Evolutionary conservation across 75 land plant species (phyloP).

Genomic region (Sequoia sempervirens): DNA sequence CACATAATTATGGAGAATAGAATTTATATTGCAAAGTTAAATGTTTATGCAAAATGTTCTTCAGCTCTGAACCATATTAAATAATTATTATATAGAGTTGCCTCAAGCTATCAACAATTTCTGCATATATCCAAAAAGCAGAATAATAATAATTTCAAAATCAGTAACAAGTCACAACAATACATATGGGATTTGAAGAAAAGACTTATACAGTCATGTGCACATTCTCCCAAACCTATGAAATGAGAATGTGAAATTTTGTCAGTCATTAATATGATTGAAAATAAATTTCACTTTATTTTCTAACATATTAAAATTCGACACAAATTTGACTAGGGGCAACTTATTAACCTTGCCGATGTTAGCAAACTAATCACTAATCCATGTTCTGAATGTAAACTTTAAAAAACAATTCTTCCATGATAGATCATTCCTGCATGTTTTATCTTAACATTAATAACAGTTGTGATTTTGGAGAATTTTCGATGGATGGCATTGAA

Average conservation of each 20-base stretch:
- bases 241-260: too few relatives aligned
- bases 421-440: background rate
- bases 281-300: background rate
- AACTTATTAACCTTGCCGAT: background rate
- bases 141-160: background rate
- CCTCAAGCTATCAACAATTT: background rate
- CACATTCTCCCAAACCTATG: background rate
- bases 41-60: background rate
- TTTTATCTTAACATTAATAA: background rate
- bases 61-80: background rate
- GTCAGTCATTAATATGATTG: background rate
- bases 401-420: background rate
- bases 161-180: background rate
- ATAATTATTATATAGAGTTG: background rate
- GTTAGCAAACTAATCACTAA: background rate
- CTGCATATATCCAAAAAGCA: background rate
- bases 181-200: background rate
- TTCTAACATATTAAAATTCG: background rate
- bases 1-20: background rate
- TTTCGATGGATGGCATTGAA: background rate
- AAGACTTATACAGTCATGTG: background rate
- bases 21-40: background rate
- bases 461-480: background rate
- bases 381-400: background rate
- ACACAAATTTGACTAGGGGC: background rate